Conservation (phyloP, 495 filamentous ascomycete genomes). For the Talaromyces stipitatus region DNA sequence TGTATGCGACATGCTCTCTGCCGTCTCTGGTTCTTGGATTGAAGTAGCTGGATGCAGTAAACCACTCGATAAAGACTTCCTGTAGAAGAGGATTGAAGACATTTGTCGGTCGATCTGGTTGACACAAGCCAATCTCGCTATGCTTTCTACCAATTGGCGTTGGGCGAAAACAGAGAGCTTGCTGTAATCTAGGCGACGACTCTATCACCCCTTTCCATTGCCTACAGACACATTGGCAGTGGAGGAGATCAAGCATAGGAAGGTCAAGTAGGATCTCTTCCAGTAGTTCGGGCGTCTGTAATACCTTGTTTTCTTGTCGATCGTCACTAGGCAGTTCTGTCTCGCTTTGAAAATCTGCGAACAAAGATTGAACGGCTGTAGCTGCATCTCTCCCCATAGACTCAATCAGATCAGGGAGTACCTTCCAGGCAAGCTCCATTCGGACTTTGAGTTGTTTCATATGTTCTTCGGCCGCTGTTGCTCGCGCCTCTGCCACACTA, state of each 20-base stretch:
- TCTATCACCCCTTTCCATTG: not conserved
- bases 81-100: not conserved
- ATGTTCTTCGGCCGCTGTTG: not conserved
- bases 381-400: not conserved
- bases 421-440: not conserved
- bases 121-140: not conserved
- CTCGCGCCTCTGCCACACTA: not conserved
- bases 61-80: not conserved
- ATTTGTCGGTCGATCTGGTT: not conserved
- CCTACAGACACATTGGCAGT: not conserved
- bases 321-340: not conserved
- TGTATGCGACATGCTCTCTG: not conserved
- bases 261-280: not conserved
- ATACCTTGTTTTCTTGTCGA: not conserved
- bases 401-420: not conserved
- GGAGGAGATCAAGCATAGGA: not conserved
- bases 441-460: not conserved
- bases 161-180: not conserved
- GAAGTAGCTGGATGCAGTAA: not conserved
- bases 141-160: not conserved
- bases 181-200: not conserved
- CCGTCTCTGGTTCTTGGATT: not conserved
- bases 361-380: not conserved
- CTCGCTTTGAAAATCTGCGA: not conserved
- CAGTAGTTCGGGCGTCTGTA: not conserved